Evolutionary conservation across 768 basidiomycete genomes (phyloP).

Genomic region (Coprinopsis marcescibilis): DNA sequence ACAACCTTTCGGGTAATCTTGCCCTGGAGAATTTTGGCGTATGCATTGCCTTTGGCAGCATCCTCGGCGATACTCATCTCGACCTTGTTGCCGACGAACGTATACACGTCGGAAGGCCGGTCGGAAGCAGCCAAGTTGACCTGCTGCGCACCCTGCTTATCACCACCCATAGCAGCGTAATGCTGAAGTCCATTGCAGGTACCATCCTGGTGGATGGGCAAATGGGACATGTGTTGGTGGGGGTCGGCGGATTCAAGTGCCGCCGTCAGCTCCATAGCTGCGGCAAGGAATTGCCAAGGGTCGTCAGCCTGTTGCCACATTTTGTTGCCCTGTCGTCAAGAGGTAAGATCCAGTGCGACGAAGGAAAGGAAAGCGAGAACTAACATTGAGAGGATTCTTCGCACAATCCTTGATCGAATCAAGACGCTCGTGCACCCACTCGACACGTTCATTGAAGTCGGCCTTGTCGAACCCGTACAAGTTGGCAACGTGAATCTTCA

Average conservation of each 20-base stretch:
- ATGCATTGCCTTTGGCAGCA: constrained; percentile 39
- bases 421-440: constrained; percentile 66
- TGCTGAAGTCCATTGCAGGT: constrained; percentile 99
- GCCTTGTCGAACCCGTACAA: constrained; percentile 93
- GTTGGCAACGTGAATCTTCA: constrained; percentile 93
- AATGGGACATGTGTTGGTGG: constrained; percentile 51
- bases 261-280: constrained; percentile 81
- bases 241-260: constrained; percentile 72
- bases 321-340: constrained; percentile 39
- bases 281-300: constrained; percentile 95
- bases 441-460: constrained; percentile 86
- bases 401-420: constrained; percentile 82
- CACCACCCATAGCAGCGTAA: constrained; percentile 96
- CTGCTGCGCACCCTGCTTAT: constrained; percentile 79
- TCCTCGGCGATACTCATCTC: constrained; percentile 60
- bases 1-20: constrained; percentile 91
- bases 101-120: constrained; percentile 91
- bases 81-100: constrained; percentile 84
- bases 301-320: constrained; percentile 96
- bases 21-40: constrained; percentile 60
- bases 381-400: constrained; percentile 57
- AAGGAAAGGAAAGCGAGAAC: constrained; percentile 26
- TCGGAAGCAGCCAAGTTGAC: constrained; percentile 87
- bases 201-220: constrained; percentile 98
- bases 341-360: background rate